Percentiles rank a stretch among this genome's conserved stretches.
phyloP scores from a whole-genome alignment of 164 flowering plant species.

The Annona cherimola region DNA sequence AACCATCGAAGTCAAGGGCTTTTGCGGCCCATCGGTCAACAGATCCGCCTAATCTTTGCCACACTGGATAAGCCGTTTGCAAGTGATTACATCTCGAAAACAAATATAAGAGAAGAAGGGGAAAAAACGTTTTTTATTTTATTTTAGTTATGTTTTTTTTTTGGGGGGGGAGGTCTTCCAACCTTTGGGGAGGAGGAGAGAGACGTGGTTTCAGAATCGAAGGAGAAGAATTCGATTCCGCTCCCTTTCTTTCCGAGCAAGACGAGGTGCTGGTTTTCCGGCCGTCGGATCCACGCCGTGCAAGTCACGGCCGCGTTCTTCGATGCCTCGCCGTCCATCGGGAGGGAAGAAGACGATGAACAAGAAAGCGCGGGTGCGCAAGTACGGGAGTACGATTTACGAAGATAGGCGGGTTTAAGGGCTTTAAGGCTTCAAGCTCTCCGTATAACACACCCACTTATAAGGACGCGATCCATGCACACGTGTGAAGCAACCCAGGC shows the following conservation, averaged over 20 bases:
- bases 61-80: not conserved
- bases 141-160: too few relatives aligned
- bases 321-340: constrained; percentile 35
- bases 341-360: not conserved
- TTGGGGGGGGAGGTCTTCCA: too few relatives aligned
- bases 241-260: constrained; percentile 47
- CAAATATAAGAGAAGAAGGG: constrained; percentile 1
- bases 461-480: not conserved
- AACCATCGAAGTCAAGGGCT: not conserved
- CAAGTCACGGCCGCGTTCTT: constrained; percentile 48
- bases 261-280: constrained; percentile 58
- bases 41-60: not conserved
- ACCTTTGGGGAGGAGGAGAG: constrained; percentile 82
- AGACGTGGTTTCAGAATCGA: constrained; percentile 46
- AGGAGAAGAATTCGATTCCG: constrained; percentile 64
- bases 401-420: too few relatives aligned
- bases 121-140: not conserved
- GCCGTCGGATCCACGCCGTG: constrained; percentile 84
- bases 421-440: too few relatives aligned
- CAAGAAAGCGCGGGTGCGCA: not conserved
- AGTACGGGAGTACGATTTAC: too few relatives aligned
- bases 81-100: not conserved
- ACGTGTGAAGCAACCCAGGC: not conserved
- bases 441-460: too few relatives aligned
- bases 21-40: not conserved